A percentile compares a stretch with the other conserved stretches of the same genome.
These are phyloP conservation scores for Sarcodon aspratus DNA, from an alignment of 768 basidiomycete genomes.

Conservation along the genomic window DNA sequence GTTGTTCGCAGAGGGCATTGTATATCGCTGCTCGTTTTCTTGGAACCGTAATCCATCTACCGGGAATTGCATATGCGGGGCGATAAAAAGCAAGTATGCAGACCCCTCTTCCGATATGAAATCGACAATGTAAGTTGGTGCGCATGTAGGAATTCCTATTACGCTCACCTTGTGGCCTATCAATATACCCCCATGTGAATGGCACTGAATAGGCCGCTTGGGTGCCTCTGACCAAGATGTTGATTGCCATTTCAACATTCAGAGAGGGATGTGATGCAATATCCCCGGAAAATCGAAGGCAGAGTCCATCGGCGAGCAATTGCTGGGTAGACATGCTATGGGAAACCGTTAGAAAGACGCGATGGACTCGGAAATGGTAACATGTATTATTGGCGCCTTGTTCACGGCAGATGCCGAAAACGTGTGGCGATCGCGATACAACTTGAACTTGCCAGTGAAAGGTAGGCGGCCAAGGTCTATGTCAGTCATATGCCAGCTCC, in stretches of 20 bases:
- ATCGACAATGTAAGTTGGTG: conserved; percentile 1
- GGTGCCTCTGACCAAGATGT: conserved; percentile 51
- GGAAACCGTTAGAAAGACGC: too few relatives aligned
- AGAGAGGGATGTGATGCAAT: conserved; percentile 46
- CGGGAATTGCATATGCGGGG: conserved; percentile 48
- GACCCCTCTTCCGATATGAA: conserved; percentile 40
- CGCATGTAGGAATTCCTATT: not conserved
- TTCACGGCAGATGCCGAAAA: too few relatives aligned
- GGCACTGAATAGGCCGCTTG: conserved; percentile 45
- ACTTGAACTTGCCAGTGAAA: too few relatives aligned
- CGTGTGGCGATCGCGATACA: too few relatives aligned
- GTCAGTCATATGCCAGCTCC: too few relatives aligned
- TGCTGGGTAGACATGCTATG: not conserved
- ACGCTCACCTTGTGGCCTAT: conserved; percentile 59
- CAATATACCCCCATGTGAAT: conserved; percentile 65
- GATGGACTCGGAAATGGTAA: too few relatives aligned
- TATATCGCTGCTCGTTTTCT: conserved; percentile 56
- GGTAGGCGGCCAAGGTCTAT: too few relatives aligned
- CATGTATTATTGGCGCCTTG: too few relatives aligned
- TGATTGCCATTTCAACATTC: conserved; percentile 43
- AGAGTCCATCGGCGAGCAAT: conserved; percentile 37
- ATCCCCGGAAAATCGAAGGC: conserved; percentile 61
- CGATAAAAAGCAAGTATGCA: conserved; percentile 54
- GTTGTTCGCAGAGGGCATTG: conserved; percentile 33
- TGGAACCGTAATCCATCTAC: conserved; percentile 70